phyloP scores from a whole-genome alignment of 495 filamentous ascomycete genomes.

The Parathielavia hyrcaniae region DNA sequence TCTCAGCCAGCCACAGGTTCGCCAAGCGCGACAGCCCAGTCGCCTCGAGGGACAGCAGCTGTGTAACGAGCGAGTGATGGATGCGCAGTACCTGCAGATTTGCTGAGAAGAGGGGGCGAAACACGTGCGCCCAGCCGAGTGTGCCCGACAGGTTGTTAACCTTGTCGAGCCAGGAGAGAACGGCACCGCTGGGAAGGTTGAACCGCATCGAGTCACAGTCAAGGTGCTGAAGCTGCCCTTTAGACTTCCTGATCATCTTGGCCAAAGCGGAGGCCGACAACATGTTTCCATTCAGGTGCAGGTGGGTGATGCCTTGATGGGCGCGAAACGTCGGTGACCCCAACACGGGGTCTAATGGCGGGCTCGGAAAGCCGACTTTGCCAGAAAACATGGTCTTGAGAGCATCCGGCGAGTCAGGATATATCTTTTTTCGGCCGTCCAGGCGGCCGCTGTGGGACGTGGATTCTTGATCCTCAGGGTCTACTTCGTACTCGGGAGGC shows the following conservation, averaged over 20 bases:
- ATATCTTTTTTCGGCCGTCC: conserved; percentile 29
- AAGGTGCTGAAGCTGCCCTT: conserved; percentile 39
- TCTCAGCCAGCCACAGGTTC: conserved; percentile 36
- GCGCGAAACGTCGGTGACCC: conserved; percentile 22
- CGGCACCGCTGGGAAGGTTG: conserved; percentile 5
- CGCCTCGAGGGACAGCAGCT: conserved; percentile 31
- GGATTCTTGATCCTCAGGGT: conserved; percentile 14
- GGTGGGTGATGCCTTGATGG: conserved; percentile 37
- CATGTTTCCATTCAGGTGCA: conserved; percentile 38
- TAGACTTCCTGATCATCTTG: conserved; percentile 28
- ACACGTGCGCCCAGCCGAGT: conserved; percentile 35
- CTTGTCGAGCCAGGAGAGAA: conserved; percentile 15
- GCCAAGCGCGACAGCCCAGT: conserved; percentile 22
- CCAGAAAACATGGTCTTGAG: conserved; percentile 30
- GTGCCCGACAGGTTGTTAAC: conserved; percentile 31
- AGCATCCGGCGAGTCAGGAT: conserved; percentile 29
- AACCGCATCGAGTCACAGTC: conserved; percentile 36
- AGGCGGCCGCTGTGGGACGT: conserved; percentile 22
- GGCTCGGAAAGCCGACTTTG: not conserved
- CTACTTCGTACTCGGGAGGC: conserved; percentile 31
- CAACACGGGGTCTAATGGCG: conserved; percentile 6
- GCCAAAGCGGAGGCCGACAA: conserved; percentile 31
- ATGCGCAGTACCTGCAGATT: conserved; percentile 41
- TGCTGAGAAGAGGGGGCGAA: conserved; percentile 41
- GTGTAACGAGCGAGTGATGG: conserved; percentile 46